Evolutionary conservation across 805 yeast species (phyloP).

Genomic region (Starmerella riodocensis): DNA sequence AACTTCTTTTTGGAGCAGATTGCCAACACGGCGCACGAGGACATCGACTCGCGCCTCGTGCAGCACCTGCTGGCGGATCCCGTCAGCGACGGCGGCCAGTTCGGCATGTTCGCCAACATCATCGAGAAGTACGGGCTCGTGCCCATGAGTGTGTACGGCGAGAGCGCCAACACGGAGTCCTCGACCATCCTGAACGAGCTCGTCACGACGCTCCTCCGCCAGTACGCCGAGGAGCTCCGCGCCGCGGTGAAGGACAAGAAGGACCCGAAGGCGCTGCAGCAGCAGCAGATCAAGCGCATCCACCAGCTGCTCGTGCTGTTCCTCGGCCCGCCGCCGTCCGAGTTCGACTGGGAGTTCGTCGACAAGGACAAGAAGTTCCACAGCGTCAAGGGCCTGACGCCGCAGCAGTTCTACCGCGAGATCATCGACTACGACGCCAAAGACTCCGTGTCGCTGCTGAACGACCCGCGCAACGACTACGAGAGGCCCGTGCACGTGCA

Average conservation of each 20-base stretch:
- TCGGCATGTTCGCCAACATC: conserved; percentile 66
- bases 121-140: conserved; percentile 71
- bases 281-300: conserved; percentile 40
- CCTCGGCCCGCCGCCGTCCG: conserved; percentile 68
- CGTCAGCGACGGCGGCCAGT: conserved; percentile 76
- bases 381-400: conserved; percentile 39
- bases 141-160: conserved; percentile 63
- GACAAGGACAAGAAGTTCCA: conserved; percentile 50
- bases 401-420: conserved; percentile 47
- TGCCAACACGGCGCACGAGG: conserved; percentile 52
- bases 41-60: conserved; percentile 55
- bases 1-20: conserved; percentile 69
- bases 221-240: conserved; percentile 61
- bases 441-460: conserved; percentile 50
- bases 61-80: conserved; percentile 55
- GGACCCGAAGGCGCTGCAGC: conserved; percentile 30
- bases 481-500: conserved; percentile 55
- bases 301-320: conserved; percentile 54
- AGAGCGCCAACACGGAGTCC: conserved; percentile 43
- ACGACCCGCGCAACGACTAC: conserved; percentile 70
- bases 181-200: conserved; percentile 44
- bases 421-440: conserved; percentile 41
- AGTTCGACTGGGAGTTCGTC: conserved; percentile 59
- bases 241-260: conserved; percentile 32
- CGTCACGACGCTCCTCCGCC: conserved; percentile 58